A percentile compares a stretch with the other conserved stretches of the same genome.
Evolutionary conservation across 2,329 filamentous ascomycete species (phyloP).

Genomic region (Diaporthe vexans): DNA sequence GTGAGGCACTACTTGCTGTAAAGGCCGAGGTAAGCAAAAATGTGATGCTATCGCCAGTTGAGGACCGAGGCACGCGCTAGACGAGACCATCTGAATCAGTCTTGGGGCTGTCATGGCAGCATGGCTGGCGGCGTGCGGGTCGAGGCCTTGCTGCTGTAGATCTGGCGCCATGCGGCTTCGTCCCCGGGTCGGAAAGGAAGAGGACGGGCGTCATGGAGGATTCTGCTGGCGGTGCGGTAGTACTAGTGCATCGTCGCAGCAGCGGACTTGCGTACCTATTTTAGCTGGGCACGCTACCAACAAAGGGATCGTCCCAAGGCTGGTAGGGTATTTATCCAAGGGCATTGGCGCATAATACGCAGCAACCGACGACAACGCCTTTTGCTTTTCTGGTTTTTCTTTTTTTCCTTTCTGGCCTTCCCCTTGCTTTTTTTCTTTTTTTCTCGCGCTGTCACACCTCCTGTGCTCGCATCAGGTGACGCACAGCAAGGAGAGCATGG

Average conservation of each 20-base stretch:
- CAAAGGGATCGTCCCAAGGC: conserved; percentile 21
- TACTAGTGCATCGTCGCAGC: not conserved
- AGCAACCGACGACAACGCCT: conserved; percentile 2
- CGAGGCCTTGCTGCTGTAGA: conserved; percentile 12
- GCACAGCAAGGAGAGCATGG: conserved; percentile 19
- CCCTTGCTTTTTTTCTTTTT: not conserved
- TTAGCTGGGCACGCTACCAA: not conserved
- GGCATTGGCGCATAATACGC: not conserved
- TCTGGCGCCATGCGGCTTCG: conserved; percentile 26
- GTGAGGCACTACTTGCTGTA: not conserved
- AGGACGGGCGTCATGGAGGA: conserved; percentile 25
- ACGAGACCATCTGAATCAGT: conserved; percentile 24
- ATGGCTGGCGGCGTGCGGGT: conserved; percentile 25
- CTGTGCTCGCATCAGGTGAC: conserved; percentile 11
- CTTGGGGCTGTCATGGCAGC: not conserved
- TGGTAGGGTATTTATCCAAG: conserved; percentile 19
- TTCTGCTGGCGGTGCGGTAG: conserved; percentile 8
- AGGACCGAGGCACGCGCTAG: not conserved
- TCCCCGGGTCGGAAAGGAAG: conserved; percentile 20
- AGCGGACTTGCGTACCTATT: not conserved
- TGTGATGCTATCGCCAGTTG: conserved; percentile 9
- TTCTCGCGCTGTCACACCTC: not conserved
- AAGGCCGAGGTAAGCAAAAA: conserved; percentile 5
- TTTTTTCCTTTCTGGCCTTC: not conserved
- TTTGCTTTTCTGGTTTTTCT: not conserved